Conservation (phyloP, 352 stramenopile species). For the Pythium volutum region DNA sequence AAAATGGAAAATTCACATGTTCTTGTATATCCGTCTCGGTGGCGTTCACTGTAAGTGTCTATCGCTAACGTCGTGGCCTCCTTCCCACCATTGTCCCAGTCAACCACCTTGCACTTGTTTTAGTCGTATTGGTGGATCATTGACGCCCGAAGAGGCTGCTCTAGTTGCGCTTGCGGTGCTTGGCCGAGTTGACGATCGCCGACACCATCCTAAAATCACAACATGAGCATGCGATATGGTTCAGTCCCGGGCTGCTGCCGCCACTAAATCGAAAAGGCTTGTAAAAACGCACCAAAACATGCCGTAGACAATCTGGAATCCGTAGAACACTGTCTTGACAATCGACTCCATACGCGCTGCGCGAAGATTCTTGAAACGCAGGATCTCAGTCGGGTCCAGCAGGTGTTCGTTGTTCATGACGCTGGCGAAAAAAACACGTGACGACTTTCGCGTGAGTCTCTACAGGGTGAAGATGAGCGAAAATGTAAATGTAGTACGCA, state of each 20-base stretch:
- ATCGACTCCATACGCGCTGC: slow-evolving; percentile 76
- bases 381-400: slow-evolving; percentile 83
- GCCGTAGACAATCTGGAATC: slow-evolving; percentile 86
- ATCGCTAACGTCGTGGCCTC: neutral
- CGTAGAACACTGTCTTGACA: slow-evolving; percentile 83
- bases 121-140: no score
- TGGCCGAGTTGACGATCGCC: slow-evolving; percentile 71
- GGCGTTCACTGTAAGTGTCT: neutral
- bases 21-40: neutral
- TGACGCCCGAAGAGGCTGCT: neutral
- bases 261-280: neutral
- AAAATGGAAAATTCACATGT: slow-evolving; percentile 3
- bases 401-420: slow-evolving; percentile 77
- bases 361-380: slow-evolving; percentile 85
- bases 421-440: neutral
- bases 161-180: slow-evolving; percentile 33
- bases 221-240: neutral
- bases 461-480: no score
- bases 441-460: neutral
- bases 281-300: slow-evolving; percentile 77
- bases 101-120: neutral
- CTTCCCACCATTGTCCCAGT: neutral
- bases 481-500: slow-evolving; percentile 17
- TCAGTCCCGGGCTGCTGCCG: neutral
- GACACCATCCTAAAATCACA: slow-evolving; percentile 69